Evolutionary conservation across 108 stramenopile species (phyloP), one percentile per base, ranked within the genome.

Genomic region (Nitzschia palea): DNA sequence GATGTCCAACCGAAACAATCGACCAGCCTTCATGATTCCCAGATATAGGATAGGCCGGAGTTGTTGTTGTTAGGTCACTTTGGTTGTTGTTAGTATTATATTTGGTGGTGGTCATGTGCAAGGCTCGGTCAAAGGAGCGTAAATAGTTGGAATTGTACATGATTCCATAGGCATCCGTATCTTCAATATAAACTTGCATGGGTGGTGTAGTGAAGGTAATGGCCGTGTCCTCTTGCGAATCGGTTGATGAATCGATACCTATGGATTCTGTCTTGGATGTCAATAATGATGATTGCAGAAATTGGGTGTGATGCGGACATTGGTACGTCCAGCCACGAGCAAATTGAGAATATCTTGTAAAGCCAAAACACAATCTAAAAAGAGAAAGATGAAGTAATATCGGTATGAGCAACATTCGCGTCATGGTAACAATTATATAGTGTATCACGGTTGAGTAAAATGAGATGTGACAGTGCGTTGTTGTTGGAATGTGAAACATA

Each of bases 131-230:
- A 62, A 73, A 91, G 29, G 74, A 47, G 14, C 83, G 68, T 3
- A 86, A 33, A 44, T 91, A 91, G 57, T 91, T 91, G 20, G 73
- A 57, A 62, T 91, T 84, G 81, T 85, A 88, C 65, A 86, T 75
- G 36, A 91, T 85, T 4, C 83, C 86, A 37, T 88, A 91, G 3
- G 87, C 80, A 62, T 88, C 90, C 2, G 87, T 91, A 48, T 88
- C 87, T 78, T 91, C 90, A 43, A 88, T 91, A 63, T 76, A 89
- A 2, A 86, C 79, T 33, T 52, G 60, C 70, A 80, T 80, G 29
- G 69, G 69, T 59, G 47, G 47, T 4, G 47, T 48, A 5, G 15
- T 48, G n/a, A 20, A n/a, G 47, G 47, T 48, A 12, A 20, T 48
- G 37, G 8, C 10, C 10, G 37, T 40, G 14, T 40, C 37, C 14